Evolutionary conservation across 2,329 filamentous ascomycete species (phyloP).

Genomic region (Trichophyton rubrum): DNA sequence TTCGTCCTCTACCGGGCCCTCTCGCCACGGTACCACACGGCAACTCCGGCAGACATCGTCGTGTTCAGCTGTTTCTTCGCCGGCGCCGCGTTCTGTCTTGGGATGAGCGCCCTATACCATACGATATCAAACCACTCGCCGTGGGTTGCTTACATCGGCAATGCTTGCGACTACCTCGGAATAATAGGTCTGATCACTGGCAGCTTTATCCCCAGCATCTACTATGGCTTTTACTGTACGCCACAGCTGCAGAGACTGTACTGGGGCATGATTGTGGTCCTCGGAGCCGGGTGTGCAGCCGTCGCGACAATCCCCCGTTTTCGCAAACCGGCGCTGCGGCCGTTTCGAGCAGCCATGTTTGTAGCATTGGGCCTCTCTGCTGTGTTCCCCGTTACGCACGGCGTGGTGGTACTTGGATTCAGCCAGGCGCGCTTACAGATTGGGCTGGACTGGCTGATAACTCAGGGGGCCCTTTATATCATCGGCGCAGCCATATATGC

Average conservation of each 20-base stretch:
- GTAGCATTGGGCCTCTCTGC: slow-evolving; percentile 74
- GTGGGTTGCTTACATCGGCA: slow-evolving; percentile 66
- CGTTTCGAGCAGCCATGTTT: slow-evolving; percentile 81
- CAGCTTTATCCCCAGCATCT: slow-evolving; percentile 76
- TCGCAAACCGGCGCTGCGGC: slow-evolving; percentile 68
- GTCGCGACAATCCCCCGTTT: slow-evolving; percentile 75
- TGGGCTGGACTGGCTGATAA: slow-evolving; percentile 64
- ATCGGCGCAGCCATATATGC: slow-evolving; percentile 77
- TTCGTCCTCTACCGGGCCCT: slow-evolving; percentile 46
- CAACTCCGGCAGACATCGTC: slow-evolving; percentile 50
- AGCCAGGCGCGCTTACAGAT: slow-evolving; percentile 57
- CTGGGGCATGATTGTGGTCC: slow-evolving; percentile 61
- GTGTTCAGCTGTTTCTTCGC: slow-evolving; percentile 69
- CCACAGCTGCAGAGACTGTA: slow-evolving; percentile 56
- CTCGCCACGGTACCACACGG: slow-evolving; percentile 52
- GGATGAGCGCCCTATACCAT: slow-evolving; percentile 78
- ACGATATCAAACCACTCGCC: slow-evolving; percentile 74
- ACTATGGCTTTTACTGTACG: slow-evolving; percentile 70
- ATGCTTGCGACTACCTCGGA: slow-evolving; percentile 87
- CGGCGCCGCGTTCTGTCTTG: slow-evolving; percentile 59
- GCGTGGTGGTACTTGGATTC: slow-evolving; percentile 54
- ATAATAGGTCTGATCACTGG: slow-evolving; percentile 88
- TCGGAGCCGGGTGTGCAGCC: slow-evolving; percentile 62
- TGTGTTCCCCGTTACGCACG: slow-evolving; percentile 71
- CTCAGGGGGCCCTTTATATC: slow-evolving; percentile 76